A percentile compares a stretch with the other conserved stretches of the same genome.
Evolutionary conservation across 768 basidiomycete species (phyloP).

Genomic region (Mycena olivaceomarginata): DNA sequence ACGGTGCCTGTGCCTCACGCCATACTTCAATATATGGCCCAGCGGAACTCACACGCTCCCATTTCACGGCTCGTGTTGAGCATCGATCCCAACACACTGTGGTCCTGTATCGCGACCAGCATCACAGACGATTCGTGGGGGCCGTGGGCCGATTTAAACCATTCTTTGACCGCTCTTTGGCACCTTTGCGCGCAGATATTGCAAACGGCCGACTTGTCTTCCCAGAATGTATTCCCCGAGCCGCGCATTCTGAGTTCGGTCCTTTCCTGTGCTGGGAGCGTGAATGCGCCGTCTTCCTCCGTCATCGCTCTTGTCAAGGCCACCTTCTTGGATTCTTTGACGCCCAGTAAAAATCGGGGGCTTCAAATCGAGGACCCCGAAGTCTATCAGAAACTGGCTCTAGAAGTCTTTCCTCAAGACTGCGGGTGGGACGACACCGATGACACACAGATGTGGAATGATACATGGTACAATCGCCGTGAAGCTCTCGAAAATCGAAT

Average conservation of each 20-base stretch:
- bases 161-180: conserved; percentile 5
- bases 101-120: conserved; percentile 7
- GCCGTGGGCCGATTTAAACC: background rate
- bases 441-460: background rate
- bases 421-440: background rate
- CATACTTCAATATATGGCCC: background rate
- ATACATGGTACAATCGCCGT: conserved; percentile 2
- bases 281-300: background rate
- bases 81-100: background rate
- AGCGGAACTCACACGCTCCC: background rate
- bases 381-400: background rate
- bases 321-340: background rate
- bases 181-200: conserved; percentile 7
- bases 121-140: conserved; percentile 3
- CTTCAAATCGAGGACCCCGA: background rate
- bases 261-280: background rate
- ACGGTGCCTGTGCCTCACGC: background rate
- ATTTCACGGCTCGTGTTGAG: background rate
- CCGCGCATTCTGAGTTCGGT: background rate
- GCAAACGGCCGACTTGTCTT: background rate
- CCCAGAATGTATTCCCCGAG: background rate
- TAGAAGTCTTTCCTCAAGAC: background rate
- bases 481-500: background rate
- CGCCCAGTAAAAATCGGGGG: background rate
- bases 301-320: background rate